Evolutionary conservation across 108 stramenopile species (phyloP).

Genomic region (Pinguiococcus pyrenoidosus): DNA sequence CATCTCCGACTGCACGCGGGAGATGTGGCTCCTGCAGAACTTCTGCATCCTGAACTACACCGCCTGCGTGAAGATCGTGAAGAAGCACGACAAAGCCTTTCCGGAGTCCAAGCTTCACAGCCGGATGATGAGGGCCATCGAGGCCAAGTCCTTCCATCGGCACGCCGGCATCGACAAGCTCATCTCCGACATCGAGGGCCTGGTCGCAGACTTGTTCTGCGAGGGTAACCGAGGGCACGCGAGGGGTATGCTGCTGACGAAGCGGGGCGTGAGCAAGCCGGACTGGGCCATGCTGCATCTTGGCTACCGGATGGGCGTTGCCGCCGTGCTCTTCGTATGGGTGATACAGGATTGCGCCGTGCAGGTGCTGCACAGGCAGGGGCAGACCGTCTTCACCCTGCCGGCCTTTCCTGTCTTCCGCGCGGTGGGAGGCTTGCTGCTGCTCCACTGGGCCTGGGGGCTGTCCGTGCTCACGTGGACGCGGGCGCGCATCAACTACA

Average conservation of each 20-base stretch:
- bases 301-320: conserved; percentile 78
- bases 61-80: conserved; percentile 77
- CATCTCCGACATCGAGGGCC: conserved; percentile 28
- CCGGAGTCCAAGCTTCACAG: conserved; percentile 39
- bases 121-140: conserved; percentile 24
- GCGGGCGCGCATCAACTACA: conserved; percentile 61
- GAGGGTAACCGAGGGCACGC: conserved; percentile 64
- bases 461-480: conserved; percentile 65
- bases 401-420: conserved; percentile 77
- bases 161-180: not conserved
- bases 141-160: not conserved
- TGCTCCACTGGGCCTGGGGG: conserved; percentile 86
- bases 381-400: conserved; percentile 54
- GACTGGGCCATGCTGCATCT: conserved; percentile 76
- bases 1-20: conserved; percentile 7
- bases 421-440: conserved; percentile 65
- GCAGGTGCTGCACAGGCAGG: not conserved
- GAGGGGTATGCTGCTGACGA: conserved; percentile 66
- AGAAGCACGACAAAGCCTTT: conserved; percentile 73
- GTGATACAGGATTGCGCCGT: conserved; percentile 4
- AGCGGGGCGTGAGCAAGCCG: conserved; percentile 72
- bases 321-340: conserved; percentile 53
- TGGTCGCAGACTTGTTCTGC: conserved; percentile 70
- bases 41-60: conserved; percentile 80
- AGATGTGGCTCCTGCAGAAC: conserved; percentile 33